phyloP scores from a whole-genome alignment of 176 grass and related monocot genomes.

The Hordeum vulgare region DNA sequence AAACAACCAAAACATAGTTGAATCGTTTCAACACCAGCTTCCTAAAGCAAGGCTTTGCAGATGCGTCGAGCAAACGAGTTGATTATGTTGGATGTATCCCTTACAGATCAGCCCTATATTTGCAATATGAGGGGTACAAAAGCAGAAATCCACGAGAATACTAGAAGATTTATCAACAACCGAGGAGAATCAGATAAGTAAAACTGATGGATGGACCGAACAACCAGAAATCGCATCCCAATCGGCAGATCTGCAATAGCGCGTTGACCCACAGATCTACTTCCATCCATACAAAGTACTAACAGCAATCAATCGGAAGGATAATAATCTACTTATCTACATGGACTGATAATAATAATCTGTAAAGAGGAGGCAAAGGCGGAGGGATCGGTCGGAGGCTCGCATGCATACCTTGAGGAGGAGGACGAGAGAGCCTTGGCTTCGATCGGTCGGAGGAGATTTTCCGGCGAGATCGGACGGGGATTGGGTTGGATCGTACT shows the following conservation, averaged over 20 bases:
- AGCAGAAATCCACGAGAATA: not conserved
- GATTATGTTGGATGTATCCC: no score
- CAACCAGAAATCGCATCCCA: not conserved
- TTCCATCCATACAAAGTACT: no score
- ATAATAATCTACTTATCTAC: no score
- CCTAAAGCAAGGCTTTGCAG: no score
- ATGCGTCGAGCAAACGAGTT: no score
- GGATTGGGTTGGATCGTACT: not conserved
- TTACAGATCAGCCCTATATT: not conserved
- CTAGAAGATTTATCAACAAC: not conserved
- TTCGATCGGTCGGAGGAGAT: not conserved
- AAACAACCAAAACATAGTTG: no score
- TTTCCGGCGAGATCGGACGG: not conserved
- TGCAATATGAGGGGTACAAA: not conserved
- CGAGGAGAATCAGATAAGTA: not conserved
- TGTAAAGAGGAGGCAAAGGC: not conserved
- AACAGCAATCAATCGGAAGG: no score
- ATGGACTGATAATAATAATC: no score
- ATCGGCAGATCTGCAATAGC: not conserved
- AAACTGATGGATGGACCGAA: not conserved
- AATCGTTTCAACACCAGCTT: no score
- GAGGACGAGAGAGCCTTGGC: not conserved
- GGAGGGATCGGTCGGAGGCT: not conserved
- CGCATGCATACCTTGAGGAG: not conserved
- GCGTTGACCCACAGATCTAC: no score